Evolutionary conservation across 441 rosid species (phyloP).

Genomic region (Croton laevigatus): DNA sequence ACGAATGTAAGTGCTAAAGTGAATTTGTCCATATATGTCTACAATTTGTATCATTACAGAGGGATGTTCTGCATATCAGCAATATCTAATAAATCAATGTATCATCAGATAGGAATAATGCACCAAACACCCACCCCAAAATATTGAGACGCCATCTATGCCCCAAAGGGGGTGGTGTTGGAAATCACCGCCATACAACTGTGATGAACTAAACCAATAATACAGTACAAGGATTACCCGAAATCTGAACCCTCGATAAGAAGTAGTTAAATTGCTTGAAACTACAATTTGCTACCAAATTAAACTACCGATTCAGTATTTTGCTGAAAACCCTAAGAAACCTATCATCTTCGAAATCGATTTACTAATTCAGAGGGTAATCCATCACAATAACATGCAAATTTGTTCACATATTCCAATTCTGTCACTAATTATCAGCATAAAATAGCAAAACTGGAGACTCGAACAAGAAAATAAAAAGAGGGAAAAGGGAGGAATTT

Average conservation of each 20-base stretch:
- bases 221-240: background rate
- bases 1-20: background rate
- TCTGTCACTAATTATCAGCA: background rate
- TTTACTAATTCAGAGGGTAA: background rate
- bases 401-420: background rate
- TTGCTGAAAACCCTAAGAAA: background rate
- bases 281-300: conserved; percentile 2
- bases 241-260: background rate
- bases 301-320: background rate
- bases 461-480: background rate
- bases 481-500: background rate
- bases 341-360: background rate
- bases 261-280: background rate
- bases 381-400: background rate
- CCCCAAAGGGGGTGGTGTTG: background rate
- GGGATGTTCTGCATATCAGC: background rate
- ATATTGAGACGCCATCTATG: no score
- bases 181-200: background rate
- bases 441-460: background rate
- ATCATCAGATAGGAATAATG: background rate
- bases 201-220: background rate
- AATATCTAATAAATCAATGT: background rate
- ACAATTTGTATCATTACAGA: background rate
- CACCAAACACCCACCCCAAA: no score
- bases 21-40: background rate